Evolutionary conservation across 352 stramenopile genomes (phyloP), one percentile per base, ranked within the genome.

Genomic region (Globisporangium barbulae): DNA sequence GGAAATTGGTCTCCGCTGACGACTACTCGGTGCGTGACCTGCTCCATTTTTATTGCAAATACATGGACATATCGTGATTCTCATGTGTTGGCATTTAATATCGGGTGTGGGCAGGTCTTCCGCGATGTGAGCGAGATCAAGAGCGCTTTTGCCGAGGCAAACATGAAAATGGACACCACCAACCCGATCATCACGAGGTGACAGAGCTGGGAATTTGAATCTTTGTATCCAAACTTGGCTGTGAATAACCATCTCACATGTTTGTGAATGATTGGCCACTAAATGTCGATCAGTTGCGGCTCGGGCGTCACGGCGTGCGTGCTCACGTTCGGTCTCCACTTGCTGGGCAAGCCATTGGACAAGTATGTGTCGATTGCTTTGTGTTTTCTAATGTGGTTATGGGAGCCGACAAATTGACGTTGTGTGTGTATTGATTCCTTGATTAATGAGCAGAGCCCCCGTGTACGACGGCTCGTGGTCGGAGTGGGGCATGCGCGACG

Each of bases 381-480:
- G 13, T 25, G 6, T 15, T 37, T 44, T 17, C 6, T 25, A 21
- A 30, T 17, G 28, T 57, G 1, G 69, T 37, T 71, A 13, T 31
- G 53, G 28, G 50, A 48, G 19, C n/a, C 41, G 53, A 41, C 13
- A 54, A 35, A 33, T 54, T 60, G n/a, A 31, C 39, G 55, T 22
- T 58, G 31, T 19, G 21, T 52, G 19, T 28, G 6, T 31, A 2
- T 33, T 52, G 50, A 30, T 44, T 31, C 3, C 5, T 47, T 22
- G 39, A 1, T 12, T 45, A 12, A 8, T 49, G 8, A 67, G 15
- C 45, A 94, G 83, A 35, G 71, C 73, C 33, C 73, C 81, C 2
- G 84, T 98, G 35, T 98, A 97, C 72, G 92, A 98, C 57, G 92
- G 91, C 10, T 94, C 83, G 44, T 97, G 89, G 89, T 86, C 85